Conservation (phyloP, 805 yeast species). For the Tetrapisispora taiwanensis region DNA sequence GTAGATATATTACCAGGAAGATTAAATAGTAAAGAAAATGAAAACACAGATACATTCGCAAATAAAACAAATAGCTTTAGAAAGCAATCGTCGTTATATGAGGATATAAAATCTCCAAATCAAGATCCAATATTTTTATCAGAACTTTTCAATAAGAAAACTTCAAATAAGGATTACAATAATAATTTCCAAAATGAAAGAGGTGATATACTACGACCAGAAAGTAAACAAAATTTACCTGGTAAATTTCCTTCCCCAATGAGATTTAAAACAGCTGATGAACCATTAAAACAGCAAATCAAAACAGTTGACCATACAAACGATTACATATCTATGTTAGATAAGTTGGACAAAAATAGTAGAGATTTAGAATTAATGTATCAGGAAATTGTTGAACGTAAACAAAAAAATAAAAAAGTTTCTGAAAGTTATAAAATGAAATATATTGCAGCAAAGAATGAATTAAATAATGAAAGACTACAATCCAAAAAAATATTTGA, state of each 20-base stretch:
- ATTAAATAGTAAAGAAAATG: constrained; percentile 1
- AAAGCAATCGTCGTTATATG: constrained; percentile 1
- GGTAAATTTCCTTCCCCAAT: constrained; percentile 27
- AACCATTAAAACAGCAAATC: too few species aligned
- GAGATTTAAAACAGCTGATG: background rate
- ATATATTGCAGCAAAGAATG: constrained; percentile 22
- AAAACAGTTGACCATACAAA: constrained; percentile 1
- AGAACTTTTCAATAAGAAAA: constrained; percentile 11
- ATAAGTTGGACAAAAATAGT: constrained; percentile 21
- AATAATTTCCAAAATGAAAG: too few species aligned
- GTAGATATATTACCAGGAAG: constrained; percentile 6
- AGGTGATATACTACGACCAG: background rate
- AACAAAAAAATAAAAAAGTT: constrained; percentile 4
- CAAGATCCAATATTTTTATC: constrained; percentile 19
- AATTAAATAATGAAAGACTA: constrained; percentile 27
- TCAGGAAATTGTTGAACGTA: constrained; percentile 7
- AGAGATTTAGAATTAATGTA: constrained; percentile 10
- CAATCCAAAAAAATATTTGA: constrained; percentile 29
- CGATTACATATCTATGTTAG: constrained; percentile 15
- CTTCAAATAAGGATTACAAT: too few species aligned
- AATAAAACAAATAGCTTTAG: constrained; percentile 7
- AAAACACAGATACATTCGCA: constrained; percentile 20
- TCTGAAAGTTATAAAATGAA: constrained; percentile 16
- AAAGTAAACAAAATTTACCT: constrained; percentile 11
- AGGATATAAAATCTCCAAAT: constrained; percentile 11